These are phyloP conservation scores for Moricandia moricandioides DNA, from an alignment of 345 rosid genomes.

Conservation along the genomic window DNA sequence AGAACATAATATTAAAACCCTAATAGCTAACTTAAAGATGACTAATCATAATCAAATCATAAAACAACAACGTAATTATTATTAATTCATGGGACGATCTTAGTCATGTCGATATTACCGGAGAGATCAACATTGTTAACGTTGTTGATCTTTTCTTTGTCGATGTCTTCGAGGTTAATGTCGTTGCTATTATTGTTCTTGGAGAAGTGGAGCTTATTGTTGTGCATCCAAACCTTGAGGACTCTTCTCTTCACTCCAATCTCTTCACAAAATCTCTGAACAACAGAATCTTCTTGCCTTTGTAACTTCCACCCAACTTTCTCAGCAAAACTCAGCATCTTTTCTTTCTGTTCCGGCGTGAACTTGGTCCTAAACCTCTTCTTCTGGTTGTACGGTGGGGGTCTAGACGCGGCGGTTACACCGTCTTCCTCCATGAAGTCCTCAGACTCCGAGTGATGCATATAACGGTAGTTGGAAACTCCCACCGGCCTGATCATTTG, in stretches of 20 bases:
- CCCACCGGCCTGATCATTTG: constrained; percentile 65
- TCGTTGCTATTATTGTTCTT: constrained; percentile 27
- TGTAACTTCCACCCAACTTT: constrained; percentile 94
- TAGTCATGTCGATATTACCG: constrained; percentile 25
- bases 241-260: constrained; percentile 62
- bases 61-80: constrained; percentile 1
- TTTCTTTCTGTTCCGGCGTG: constrained; percentile 88
- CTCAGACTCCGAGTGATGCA: constrained; percentile 52
- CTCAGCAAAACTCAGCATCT: constrained; percentile 86
- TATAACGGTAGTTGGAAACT: constrained; percentile 33
- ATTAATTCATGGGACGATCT: constrained; percentile 16
- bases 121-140: constrained; percentile 29
- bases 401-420: constrained; percentile 24
- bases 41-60: constrained; percentile 24
- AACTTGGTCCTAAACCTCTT: constrained; percentile 91
- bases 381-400: constrained; percentile 45
- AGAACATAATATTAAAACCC: constrained; percentile 15
- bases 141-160: constrained; percentile 23
- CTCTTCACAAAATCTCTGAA: constrained; percentile 75
- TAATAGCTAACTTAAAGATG: constrained; percentile 13
- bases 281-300: constrained; percentile 83
- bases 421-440: constrained; percentile 52
- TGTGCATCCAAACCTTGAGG: constrained; percentile 79
- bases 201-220: constrained; percentile 51
- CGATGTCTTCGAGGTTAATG: constrained; percentile 35